These are phyloP conservation scores for Pleurotus pulmonarius DNA, from an alignment of 768 basidiomycete genomes.

Conservation along the genomic window DNA sequence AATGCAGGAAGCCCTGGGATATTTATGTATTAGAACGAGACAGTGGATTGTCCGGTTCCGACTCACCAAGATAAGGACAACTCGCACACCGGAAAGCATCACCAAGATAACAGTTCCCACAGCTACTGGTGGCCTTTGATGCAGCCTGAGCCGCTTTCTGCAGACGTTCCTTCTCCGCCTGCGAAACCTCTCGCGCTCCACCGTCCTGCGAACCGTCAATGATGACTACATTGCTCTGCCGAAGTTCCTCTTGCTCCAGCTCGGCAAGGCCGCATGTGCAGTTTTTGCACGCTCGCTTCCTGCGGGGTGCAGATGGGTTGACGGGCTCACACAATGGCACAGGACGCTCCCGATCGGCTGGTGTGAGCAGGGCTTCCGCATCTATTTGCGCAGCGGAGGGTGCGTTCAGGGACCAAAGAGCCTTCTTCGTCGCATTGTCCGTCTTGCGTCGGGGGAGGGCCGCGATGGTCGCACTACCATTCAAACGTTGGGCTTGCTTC, in stretches of 20 bases:
- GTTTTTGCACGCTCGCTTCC: conserved; percentile 92
- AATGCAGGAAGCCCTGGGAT: conserved; percentile 91
- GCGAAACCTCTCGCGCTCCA: conserved; percentile 51
- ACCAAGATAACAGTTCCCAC: conserved; percentile 95
- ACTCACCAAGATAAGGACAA: conserved; percentile 93
- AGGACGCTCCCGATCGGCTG: conserved; percentile 78
- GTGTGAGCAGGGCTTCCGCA: conserved; percentile 78
- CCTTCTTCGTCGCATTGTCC: conserved; percentile 70
- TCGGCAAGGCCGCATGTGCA: conserved; percentile 97
- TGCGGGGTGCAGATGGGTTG: conserved; percentile 45
- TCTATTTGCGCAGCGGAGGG: conserved; percentile 75
- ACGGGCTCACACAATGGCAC: conserved; percentile 74
- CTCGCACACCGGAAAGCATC: conserved; percentile 97
- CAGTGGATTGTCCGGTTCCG: conserved; percentile 1
- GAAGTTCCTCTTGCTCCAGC: conserved; percentile 79
- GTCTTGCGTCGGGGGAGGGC: conserved; percentile 51
- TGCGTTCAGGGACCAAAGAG: conserved; percentile 79
- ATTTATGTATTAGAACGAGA: conserved; percentile 10
- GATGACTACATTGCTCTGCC: conserved; percentile 54
- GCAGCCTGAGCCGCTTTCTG: conserved; percentile 64
- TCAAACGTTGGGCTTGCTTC: conserved; percentile 13
- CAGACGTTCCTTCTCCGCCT: conserved; percentile 63
- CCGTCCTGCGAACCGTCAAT: conserved; percentile 63
- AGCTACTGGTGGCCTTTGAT: conserved; percentile 91
- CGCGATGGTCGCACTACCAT: conserved; percentile 34